Conservation (phyloP, 1,139 yeast genomes). For the Candida sp. region DNA sequence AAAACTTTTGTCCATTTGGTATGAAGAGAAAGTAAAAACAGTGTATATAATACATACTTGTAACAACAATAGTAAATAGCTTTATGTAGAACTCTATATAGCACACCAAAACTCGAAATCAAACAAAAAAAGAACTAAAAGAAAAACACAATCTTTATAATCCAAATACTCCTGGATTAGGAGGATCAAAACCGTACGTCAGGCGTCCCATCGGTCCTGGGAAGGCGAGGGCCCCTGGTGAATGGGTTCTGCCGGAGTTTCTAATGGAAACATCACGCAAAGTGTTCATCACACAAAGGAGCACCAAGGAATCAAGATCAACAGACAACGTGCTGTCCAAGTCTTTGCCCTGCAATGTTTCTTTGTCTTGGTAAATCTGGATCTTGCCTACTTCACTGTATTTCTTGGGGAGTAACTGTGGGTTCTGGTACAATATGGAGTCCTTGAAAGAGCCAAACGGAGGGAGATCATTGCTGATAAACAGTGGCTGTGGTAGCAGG, state of each 20-base stretch:
- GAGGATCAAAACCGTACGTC: neutral
- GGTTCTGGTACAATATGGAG: constrained; percentile 23
- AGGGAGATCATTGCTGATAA: constrained; percentile 38
- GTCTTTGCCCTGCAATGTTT: constrained; percentile 10
- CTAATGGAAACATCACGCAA: constrained; percentile 37
- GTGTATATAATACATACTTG: neutral
- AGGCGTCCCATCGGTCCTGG: neutral
- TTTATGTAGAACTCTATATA: neutral
- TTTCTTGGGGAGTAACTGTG: constrained; percentile 33
- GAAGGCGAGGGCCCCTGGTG: neutral
- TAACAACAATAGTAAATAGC: neutral
- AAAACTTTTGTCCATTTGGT: too few species aligned
- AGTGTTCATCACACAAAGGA: constrained; percentile 33
- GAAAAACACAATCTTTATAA: neutral
- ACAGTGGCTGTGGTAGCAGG: constrained; percentile 11
- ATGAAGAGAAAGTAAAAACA: too few species aligned
- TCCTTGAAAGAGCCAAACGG: constrained; percentile 46
- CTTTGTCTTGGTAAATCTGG: constrained; percentile 38
- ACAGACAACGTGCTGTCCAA: constrained; percentile 35
- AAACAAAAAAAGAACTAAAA: neutral
- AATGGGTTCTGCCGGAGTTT: constrained; percentile 20
- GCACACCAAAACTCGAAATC: neutral
- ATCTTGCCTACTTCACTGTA: constrained; percentile 38
- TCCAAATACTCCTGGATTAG: neutral
- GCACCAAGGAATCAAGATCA: constrained; percentile 35